phyloP scores from a whole-genome alignment of 352 stramenopile species.

The Phytophthora citrophthora region DNA sequence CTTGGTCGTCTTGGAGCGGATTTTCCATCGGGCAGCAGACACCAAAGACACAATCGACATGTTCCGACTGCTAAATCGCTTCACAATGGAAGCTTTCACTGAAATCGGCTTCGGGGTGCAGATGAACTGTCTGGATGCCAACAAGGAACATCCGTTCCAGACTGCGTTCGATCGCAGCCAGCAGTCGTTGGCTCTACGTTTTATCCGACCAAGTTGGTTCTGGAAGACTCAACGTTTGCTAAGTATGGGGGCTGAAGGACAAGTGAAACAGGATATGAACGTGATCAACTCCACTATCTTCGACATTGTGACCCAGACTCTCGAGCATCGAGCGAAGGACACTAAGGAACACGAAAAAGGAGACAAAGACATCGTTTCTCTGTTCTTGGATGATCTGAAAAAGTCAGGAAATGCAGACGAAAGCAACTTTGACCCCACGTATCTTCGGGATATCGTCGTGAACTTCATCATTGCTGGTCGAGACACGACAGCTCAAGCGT shows the following conservation, averaged over 20 bases:
- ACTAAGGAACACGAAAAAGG: conserved; percentile 3
- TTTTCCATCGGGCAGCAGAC: conserved; percentile 24
- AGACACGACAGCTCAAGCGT: conserved; percentile 75
- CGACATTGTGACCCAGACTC: conserved; percentile 46
- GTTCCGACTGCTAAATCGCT: conserved; percentile 46
- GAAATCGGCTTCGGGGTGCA: conserved; percentile 65
- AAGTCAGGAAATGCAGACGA: conserved; percentile 12
- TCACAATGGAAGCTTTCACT: conserved; percentile 60
- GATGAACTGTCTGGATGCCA: conserved; percentile 44
- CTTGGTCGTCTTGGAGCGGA: conserved; percentile 33
- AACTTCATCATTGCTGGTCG: conserved; percentile 85
- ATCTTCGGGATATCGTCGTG: conserved; percentile 76
- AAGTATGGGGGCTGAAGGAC: conserved; percentile 36
- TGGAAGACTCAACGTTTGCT: conserved; percentile 54
- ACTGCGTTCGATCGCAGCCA: conserved; percentile 52
- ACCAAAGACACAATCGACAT: conserved; percentile 41
- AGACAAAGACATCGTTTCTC: conserved; percentile 49
- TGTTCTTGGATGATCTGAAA: conserved; percentile 51
- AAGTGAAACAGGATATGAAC: conserved; percentile 43
- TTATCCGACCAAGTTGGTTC: conserved; percentile 46
- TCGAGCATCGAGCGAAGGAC: conserved; percentile 21
- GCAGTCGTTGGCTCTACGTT: conserved; percentile 33
- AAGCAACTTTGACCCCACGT: conserved; percentile 41
- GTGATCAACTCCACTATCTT: conserved; percentile 60
- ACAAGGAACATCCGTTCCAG: conserved; percentile 60